These are phyloP conservation scores for Ophiostoma perfectum DNA, from an alignment of 2,329 filamentous ascomycete species.

Conservation along the genomic window DNA sequence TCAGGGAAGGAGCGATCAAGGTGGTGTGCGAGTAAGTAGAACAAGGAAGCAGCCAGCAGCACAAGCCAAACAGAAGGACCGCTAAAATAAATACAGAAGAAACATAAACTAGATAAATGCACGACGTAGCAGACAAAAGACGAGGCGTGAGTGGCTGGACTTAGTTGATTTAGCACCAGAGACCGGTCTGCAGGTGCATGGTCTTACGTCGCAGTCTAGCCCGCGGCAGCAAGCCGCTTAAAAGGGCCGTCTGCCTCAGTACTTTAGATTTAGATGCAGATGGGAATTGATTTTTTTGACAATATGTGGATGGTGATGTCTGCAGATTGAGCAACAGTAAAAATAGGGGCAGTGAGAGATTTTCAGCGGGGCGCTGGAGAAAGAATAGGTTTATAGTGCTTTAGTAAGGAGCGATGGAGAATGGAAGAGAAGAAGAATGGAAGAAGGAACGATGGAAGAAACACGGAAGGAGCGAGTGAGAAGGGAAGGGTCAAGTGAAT, in stretches of 20 bases:
- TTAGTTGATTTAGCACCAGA: not conserved
- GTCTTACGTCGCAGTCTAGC: not conserved
- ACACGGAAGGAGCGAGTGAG: too few species aligned
- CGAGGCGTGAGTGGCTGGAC: not conserved
- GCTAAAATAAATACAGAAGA: not conserved
- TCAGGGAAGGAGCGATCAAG: slow-evolving; percentile 6
- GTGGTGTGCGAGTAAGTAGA: not conserved
- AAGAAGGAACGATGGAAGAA: not conserved
- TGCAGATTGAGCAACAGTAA: not conserved
- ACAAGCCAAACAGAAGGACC: not conserved
- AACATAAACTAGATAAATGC: not conserved
- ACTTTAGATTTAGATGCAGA: too few species aligned
- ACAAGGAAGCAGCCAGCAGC: slow-evolving; percentile 9
- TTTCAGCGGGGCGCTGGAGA: slow-evolving; percentile 3
- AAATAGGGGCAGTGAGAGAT: not conserved
- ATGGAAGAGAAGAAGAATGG: not conserved
- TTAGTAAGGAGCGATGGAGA: not conserved
- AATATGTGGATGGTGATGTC: not conserved
- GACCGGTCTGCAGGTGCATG: not conserved
- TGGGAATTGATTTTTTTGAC: too few species aligned
- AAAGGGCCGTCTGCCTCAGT: not conserved
- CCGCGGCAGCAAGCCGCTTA: not conserved
- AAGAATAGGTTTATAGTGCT: not conserved
- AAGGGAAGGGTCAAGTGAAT: too few species aligned
- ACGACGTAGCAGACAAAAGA: not conserved